These are phyloP conservation scores for Croton laevigatus DNA, from an alignment of 441 rosid genomes.

Conservation along the genomic window DNA sequence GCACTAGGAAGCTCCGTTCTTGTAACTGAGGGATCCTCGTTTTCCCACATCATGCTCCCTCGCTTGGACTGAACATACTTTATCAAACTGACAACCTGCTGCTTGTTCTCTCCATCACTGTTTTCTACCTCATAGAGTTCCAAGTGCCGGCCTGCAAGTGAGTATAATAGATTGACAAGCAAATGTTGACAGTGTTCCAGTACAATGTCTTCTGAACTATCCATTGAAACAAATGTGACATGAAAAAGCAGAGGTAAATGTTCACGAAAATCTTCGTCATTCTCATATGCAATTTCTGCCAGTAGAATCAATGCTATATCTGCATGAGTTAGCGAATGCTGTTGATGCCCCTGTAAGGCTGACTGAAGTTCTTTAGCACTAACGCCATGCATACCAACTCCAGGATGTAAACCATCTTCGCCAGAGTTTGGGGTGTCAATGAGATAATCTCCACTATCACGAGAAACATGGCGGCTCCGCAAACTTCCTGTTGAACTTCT, in stretches of 20 bases:
- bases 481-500: conserved; percentile 95
- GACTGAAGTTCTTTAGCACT: conserved; percentile 96
- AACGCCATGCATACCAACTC: conserved; percentile 65
- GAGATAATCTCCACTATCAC: conserved; percentile 97
- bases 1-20: conserved; percentile 98
- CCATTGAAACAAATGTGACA: conserved; percentile 98
- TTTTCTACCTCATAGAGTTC: conserved; percentile 97
- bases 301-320: conserved; percentile 95
- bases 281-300: conserved; percentile 98
- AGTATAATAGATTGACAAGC: conserved; percentile 90
- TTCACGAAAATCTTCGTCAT: conserved; percentile 98
- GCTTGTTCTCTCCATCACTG: conserved; percentile 95
- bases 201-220: conserved; percentile 98
- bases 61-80: conserved; percentile 98
- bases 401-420: conserved; percentile 87
- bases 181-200: conserved; percentile 98
- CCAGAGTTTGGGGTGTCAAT: conserved; percentile 97
- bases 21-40: conserved; percentile 89
- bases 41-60: conserved; percentile 99
- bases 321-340: conserved; percentile 96
- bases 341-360: conserved; percentile 99
- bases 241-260: conserved; percentile 98
- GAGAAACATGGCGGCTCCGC: conserved; percentile 95
- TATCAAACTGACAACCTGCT: conserved; percentile 93
- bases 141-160: conserved; percentile 98